Base-by-base conservation (phyloP, 495 filamentous ascomycete genomes). In the Aspergillus wentii region DNA sequence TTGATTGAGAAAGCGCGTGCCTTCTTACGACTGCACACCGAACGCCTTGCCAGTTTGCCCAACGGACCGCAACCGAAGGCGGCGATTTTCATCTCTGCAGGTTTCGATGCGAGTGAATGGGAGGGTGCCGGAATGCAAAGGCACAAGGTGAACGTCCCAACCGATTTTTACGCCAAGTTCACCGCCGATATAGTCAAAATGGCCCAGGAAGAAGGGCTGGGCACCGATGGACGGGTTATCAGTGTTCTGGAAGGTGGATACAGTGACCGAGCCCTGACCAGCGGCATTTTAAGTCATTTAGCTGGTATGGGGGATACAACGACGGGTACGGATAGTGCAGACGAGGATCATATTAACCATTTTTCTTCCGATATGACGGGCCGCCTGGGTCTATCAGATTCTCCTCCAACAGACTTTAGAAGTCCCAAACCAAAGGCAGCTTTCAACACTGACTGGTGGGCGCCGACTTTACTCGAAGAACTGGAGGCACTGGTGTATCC, bases 221-320 rank as follows among this genome's bases (percentile, higher is more conserved):
- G 78, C 15, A 84, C 85, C 4, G 83, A 90, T 26, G 92, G 92
- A 6, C 71, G 92, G 14, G 69, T 96, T 19, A 79, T 98, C 48
- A 95, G 89, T 64, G 86, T 97, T 7, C 74, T 98, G 8, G 92
- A 98, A 57, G 92, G 92, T 17, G 92, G 92, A 0, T 98, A 98
- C 54, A 95, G 87, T 52, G 86, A 97, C 54, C 76, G 88, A 34
- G 92, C 92, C 15, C 58, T 98, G 35, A 84, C 75, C 49, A 92
- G 83, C 23, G 92, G 94, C 20, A 82, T 95, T 4, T 59, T 96
- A 25, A 91, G 88, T 54, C 92, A 97, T 60, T 48, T 97, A 4
- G 81, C 84, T 45, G 92, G 88, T 7, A 67, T 95, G 25, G 75
- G 76, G 14, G 80, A 59, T 36, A 27, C 40, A 17, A 39, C 23